Evolutionary conservation across 768 basidiomycete species (phyloP), one percentile per base, ranked within the genome.

Genomic region (Suillus alpinus): DNA sequence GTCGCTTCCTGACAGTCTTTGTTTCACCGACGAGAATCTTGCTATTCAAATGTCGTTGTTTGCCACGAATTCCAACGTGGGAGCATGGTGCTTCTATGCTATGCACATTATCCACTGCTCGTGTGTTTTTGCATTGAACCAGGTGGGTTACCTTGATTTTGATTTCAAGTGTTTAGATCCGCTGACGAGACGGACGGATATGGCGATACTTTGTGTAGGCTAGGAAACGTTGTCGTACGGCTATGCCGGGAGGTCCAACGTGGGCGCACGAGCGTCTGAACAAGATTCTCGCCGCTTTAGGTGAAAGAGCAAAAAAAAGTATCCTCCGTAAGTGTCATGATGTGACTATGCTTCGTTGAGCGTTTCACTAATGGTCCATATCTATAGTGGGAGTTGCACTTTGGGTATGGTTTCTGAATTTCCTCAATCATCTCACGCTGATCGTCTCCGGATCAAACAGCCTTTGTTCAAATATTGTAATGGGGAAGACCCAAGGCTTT

Each of bases 21-120:
- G 81, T 8, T 92, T 89, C 68, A 86, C 82, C 26, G 85, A 88
- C 50, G 83, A 88, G 66, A 91, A 81, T 69, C 72, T 92, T 20
- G 77, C 80, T 63, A 83, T 86, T 20, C 89, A 93, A 65, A 76
- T 86, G 63, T 82, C 85, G 18, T 89, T 91, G 84, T 88, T 92
- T 65, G 90, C 91, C 68, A 92, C 91, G 23, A 84, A 83, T 66
- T 87, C 88, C 16, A 91, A 90, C 66, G 82, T 82, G 32, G 88
- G 91, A 50, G 88, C 89, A 10, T 93, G 91, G 92, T 89, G 87
- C 66, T 94, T 84, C 75, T 89, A 84, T 64, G 80, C 80, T 69
- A 88, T 91, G 79, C 91, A 94, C 70, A 78, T 85, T 49, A 77
- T 88, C 63, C 83, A 92, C 65, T 88, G 87, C 44, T 87, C 87